Evolutionary conservation across 345 rosid genomes (phyloP), one percentile per base, ranked within the genome.

Genomic region (Populus alba): DNA sequence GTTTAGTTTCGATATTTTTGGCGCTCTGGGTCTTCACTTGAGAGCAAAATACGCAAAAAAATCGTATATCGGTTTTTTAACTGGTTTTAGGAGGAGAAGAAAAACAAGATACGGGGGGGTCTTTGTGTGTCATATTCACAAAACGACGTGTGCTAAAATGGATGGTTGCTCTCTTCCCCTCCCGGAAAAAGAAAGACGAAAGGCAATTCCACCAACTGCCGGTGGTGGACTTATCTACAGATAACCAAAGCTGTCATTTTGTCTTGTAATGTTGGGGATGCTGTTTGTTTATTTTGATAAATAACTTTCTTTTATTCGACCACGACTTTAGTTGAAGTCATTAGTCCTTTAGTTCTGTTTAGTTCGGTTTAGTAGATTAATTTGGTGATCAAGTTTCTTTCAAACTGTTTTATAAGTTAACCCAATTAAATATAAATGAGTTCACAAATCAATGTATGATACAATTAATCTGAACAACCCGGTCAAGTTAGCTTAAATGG

Each of bases 311-410:
- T 6, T 18, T 51, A 10, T n/a, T 22, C 63, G 3, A 22, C 23
- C 9, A 8, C 11, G 43, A 39, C 43, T 39, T 39, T 0, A 39
- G 43, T 1, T 39, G 43, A 8, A 9, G 8, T 39, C 43, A 8
- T 39, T 39, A 8, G 8, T 2, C 9, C 2, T 39, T 2, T 0
- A 9, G 8, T 2, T 39, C 2, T 29, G 31, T 29, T 29, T 29
- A 8, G 9, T 8, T 39, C 8, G 43, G 9, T 2, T 8, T 8
- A 0, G 43, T 39, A 11, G 43, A 8, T 39, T 11, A 12, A 39
- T 39, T 39, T 3, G 3, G 0, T 29, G 2, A 0, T 29, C 0
- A 0, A 29, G 31, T 2, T 29, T 8, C 0, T 39, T 2, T 7
- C 1, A 37, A 39, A 39, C 2, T 39, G 2, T 8, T 39, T 29